Evolutionary conservation across 768 basidiomycete species (phyloP).

Genomic region (Naematelia encephala): DNA sequence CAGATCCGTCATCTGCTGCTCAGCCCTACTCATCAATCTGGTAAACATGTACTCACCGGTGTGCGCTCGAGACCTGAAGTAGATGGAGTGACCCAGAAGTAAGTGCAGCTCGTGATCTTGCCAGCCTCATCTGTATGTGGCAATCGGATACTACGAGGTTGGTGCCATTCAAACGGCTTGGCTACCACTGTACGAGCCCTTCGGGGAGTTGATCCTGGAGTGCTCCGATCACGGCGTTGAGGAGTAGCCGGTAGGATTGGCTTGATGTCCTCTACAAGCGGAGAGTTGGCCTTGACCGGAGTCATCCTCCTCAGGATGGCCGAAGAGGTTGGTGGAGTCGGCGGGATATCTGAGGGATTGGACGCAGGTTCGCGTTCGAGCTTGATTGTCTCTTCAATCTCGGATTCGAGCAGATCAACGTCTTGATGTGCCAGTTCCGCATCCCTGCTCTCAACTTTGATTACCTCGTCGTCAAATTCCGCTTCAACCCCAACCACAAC

Average conservation of each 20-base stretch:
- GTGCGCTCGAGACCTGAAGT: constrained; percentile 72
- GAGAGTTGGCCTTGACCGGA: neutral
- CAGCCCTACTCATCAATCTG: neutral
- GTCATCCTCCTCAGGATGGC: neutral
- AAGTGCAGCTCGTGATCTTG: constrained; percentile 55
- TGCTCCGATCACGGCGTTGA: neutral
- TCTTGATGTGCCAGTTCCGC: neutral
- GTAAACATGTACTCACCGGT: constrained; percentile 56
- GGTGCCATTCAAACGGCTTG: constrained; percentile 27
- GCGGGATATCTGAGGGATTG: neutral
- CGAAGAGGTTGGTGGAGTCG: neutral
- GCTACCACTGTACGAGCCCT: neutral
- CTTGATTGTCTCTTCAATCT: neutral
- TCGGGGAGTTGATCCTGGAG: constrained; percentile 1
- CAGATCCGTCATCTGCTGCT: constrained; percentile 1
- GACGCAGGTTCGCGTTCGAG: constrained; percentile 1
- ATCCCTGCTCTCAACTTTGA: constrained; percentile 1
- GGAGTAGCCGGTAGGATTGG: neutral
- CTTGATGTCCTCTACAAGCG: neutral
- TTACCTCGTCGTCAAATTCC: neutral
- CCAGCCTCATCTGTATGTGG: constrained; percentile 8
- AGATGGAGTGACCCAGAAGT: constrained; percentile 72
- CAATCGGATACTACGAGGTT: constrained; percentile 27
- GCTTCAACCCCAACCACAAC: neutral
- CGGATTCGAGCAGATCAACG: neutral